Conservation (phyloP, 2,329 filamentous ascomycete genomes). For the Fusarium nodosum region DNA sequence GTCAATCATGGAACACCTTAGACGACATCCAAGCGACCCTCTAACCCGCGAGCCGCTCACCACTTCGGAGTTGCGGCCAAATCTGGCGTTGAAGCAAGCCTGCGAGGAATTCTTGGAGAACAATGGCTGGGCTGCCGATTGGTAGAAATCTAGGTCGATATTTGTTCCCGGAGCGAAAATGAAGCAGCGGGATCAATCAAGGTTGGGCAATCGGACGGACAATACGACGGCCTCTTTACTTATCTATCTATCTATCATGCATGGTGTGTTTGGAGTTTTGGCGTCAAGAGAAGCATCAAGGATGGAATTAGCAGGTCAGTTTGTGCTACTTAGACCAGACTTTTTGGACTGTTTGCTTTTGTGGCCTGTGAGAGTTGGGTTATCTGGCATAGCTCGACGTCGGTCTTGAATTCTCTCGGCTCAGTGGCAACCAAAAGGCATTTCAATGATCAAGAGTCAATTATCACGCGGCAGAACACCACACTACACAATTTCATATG, state of each 20-base stretch:
- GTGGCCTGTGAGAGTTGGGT: no score
- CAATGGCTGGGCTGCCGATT: slow-evolving; percentile 95
- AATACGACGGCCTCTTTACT: neutral
- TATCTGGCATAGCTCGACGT: neutral
- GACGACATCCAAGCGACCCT: slow-evolving; percentile 81
- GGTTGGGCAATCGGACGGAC: neutral
- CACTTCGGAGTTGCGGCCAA: slow-evolving; percentile 80
- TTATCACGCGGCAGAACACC: neutral
- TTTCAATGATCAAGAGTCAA: no score
- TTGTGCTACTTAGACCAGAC: no score
- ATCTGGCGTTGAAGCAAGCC: slow-evolving; percentile 83
- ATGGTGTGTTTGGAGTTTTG: slow-evolving; percentile 1
- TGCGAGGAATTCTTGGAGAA: slow-evolving; percentile 87
- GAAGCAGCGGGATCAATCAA: neutral
- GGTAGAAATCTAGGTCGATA: slow-evolving; percentile 62
- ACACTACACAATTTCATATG: neutral
- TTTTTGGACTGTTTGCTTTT: no score
- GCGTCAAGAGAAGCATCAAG: neutral
- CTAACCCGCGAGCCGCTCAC: slow-evolving; percentile 82
- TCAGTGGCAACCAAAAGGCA: neutral
- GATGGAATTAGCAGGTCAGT: no score
- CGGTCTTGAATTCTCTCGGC: neutral
- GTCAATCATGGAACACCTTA: slow-evolving; percentile 87
- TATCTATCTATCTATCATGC: no score
- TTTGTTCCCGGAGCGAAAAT: neutral